Conservation (phyloP, 257 asterid genomes). For the Solanum habrochaites region DNA sequence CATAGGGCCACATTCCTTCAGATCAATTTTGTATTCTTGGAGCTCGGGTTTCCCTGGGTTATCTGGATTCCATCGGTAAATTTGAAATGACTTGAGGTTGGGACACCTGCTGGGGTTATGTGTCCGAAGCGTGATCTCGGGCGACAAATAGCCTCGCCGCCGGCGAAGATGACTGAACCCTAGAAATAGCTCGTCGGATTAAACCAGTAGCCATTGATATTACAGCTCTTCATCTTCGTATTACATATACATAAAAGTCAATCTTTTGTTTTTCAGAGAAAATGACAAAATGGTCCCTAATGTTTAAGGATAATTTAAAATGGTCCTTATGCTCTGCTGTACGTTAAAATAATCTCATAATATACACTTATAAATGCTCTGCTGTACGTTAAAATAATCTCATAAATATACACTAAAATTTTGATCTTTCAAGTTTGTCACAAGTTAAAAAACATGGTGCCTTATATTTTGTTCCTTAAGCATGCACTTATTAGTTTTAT, state of each 20-base stretch:
- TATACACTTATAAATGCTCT: neutral
- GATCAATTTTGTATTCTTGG: conserved; percentile 49
- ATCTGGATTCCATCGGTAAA: conserved; percentile 94
- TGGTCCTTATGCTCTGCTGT: neutral
- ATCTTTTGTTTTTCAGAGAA: neutral
- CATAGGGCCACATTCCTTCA: conserved; percentile 84
- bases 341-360: neutral
- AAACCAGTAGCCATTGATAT: conserved; percentile 62
- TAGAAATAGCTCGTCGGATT: conserved; percentile 54
- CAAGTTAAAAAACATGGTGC: neutral
- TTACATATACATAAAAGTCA: neutral
- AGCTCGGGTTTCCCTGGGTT: conserved; percentile 49
- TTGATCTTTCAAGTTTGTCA: neutral
- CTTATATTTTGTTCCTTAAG: neutral
- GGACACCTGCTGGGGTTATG: conserved; percentile 19
- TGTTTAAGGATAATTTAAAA: neutral
- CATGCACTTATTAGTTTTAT: neutral
- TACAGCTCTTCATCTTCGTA: neutral
- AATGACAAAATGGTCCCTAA: neutral
- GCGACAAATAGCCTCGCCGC: conserved; percentile 25
- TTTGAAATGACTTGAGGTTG: conserved; percentile 68
- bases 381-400: neutral
- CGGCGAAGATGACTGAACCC: conserved; percentile 33
- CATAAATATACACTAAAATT: too few species aligned
- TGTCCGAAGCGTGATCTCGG: conserved; percentile 50